Base-by-base conservation (phyloP, 805 yeast genomes). In the Saccharomycopsis synnaedendra region DNA sequence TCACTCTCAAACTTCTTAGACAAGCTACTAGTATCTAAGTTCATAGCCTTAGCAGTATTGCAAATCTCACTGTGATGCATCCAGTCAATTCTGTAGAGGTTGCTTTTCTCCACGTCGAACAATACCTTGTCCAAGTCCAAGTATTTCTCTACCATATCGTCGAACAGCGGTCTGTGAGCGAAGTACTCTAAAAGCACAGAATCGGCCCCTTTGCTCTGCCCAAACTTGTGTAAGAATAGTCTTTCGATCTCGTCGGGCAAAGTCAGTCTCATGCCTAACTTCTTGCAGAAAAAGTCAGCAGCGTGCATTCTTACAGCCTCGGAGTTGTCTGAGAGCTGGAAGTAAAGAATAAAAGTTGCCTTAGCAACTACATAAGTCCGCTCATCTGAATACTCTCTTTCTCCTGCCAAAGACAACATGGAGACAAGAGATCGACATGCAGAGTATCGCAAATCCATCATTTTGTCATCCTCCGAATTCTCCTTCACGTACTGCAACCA, bases 31-130 rank as follows among this genome's bases (percentile, higher is more conserved):
- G 19, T 19, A 19, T 19, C 19, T 19, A 19, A 2, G 19, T 19
- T 19, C 19, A 19, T 19, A 19, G 19, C 19, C 19, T 19, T 19
- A 19, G 19, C 19, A 19, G 19, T 38, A 4, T 31, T 8, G 10
- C 31, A 32, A 27, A 45, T 33, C 10, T 32, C 41, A 1, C 38
- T 5, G 37, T 47, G 41, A 11, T 32, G 39, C 11, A 47, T 43
- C 31, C 39, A 48, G 4, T 46, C 49, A 19, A 48, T 49, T 54
- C 78, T 68, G 62, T 78, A 85, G 38, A 82, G 71, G 54, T 86
- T 85, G 47, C 71, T 75, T 55, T 75, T 76, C 58, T 87, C 96
- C 5, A 71, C 63, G 4, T 78, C 77, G 60, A 86, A 87, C 39
- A 87, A 59, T 3, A 69, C 64, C 19, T 66, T 10, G 5, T 32